Base-by-base conservation (phyloP, 345 rosid species). In the Populus pruinosa region DNA sequence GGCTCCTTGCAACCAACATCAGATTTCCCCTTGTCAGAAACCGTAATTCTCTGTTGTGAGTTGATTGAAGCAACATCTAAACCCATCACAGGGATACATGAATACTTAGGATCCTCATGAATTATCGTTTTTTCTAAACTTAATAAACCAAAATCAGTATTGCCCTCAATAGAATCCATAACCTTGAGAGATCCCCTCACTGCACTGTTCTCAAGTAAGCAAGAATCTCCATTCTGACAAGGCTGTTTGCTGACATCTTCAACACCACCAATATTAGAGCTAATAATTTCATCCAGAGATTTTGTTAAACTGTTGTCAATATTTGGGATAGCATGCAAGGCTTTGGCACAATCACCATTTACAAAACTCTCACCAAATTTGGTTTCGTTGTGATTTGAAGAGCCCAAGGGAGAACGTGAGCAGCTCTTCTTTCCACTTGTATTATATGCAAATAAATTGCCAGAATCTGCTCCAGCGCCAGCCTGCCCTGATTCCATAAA, bases 341-440 rank as follows among this genome's bases (percentile, higher is more conserved):
- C 41, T 5, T 20, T 25, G 39, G 61, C n/a, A 74, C 75, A 74
- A 75, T 33, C 71, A 70, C 35, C 80, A 78, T 83, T 77, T 74
- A 70, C 36, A 71, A 63, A 71, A 76, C 68, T 67, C 62, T 73
- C 82, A 76, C 73, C 81, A 43, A 73, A 71, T 84, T 83, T 78
- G 29, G 78, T 82, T 82, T 80, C 88, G 71, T 71, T 79, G 71
- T 65, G 61, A 77, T 70, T 75, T 73, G 83, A 72, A 44, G 83
- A 83, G 71, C 69, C 80, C 71, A 56, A 29, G 72, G 87, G 78
- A 59, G 86, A 79, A 67, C 68, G 50, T 74, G 55, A 62, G 47
- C 67, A 47, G 17, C 69, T 83, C 81, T 81, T 81, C 78, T 80
- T 85, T 81, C 89, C 81, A 56, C 76, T 83, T 63, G 29, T 31